Base-by-base conservation (phyloP, 106 monocot species). In the Dactylorhiza incarnata region DNA sequence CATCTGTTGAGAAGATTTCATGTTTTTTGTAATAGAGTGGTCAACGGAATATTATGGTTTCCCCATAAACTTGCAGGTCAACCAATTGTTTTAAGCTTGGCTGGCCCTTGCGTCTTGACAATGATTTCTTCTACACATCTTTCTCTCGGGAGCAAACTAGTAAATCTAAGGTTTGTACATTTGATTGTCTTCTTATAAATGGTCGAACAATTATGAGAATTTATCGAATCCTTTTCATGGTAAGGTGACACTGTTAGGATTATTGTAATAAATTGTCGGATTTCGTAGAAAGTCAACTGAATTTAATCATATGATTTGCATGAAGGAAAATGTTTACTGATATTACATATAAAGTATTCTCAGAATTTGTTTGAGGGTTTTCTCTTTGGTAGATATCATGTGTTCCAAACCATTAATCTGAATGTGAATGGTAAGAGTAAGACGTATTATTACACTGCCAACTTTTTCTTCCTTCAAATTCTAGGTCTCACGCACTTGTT, bases 21-120 rank as follows among this genome's bases (percentile, higher is more conserved):
- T 45, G 45, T n/a, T 10, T 45, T 44, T 45, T 45, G 45, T 17
- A 68, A 17, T 69, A 45, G 15, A 45, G 5, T 44, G 69, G 9
- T 69, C 43, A 69, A 17, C 25, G 16, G 17, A 45, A 45, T 45
- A 43, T 45, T 69, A 16, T 69, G 45, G 4, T 22, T 68, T n/a
- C n/a, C 61, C 73, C 45, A 26, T 75, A 37, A 59, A 73, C 45
- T 76, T 88, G 73, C 76, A 91, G 91, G 91, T 88, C 88, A n/a
- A 37, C 59, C 48, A 81, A 88, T 84, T 91, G 91, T 84, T 91
- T 91, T 72, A 91, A 86, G 86, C 76, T 91, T 82, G 91, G 91
- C 37, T 91, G 91, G 91, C 91, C 91, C 7, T 80, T 91, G 88
- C 88, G 88, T 72, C 82, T 74, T 70, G 73, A 83, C 6, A 75